phyloP scores from a whole-genome alignment of 2,329 filamentous ascomycete species.

The Calonectria leucothoes region DNA sequence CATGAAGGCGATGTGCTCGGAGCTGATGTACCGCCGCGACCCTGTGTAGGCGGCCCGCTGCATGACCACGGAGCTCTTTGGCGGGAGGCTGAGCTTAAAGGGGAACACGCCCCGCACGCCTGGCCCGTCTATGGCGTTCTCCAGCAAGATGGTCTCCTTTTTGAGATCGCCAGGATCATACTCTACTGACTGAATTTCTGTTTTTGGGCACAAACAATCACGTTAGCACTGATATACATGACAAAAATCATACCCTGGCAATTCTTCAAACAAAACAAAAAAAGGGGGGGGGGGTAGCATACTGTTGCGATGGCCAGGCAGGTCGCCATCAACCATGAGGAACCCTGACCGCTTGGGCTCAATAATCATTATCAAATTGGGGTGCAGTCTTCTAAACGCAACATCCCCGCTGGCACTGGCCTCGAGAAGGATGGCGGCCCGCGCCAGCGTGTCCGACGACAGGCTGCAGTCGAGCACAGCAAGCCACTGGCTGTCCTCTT shows the following conservation, averaged over 20 bases:
- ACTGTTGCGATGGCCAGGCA: slow-evolving; percentile 23
- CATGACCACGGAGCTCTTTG: slow-evolving; percentile 34
- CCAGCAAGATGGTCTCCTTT: slow-evolving; percentile 39
- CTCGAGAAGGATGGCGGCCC: slow-evolving; percentile 39
- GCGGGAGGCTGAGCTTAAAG: slow-evolving; percentile 39
- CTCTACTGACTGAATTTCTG: slow-evolving; percentile 39
- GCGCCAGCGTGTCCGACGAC: slow-evolving; percentile 40
- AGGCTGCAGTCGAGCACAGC: slow-evolving; percentile 44
- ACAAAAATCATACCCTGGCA: background rate
- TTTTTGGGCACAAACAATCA: background rate
- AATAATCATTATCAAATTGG: slow-evolving; percentile 42
- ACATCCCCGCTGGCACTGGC: slow-evolving; percentile 34
- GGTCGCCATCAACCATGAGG: slow-evolving; percentile 22
- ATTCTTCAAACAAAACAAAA: background rate
- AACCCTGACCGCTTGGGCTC: slow-evolving; percentile 30
- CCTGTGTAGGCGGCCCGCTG: slow-evolving; percentile 41
- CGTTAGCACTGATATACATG: background rate
- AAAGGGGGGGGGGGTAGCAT: background rate
- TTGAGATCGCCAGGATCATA: slow-evolving; percentile 41
- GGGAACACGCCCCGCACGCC: slow-evolving; percentile 39
- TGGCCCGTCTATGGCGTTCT: slow-evolving; percentile 37
- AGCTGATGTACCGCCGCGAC: slow-evolving; percentile 39
- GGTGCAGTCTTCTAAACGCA: slow-evolving; percentile 34
- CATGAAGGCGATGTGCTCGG: slow-evolving; percentile 33
- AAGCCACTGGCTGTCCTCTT: slow-evolving; percentile 36